Evolutionary conservation across 2,329 filamentous ascomycete genomes (phyloP).

Genomic region (Botrytis fragariae): DNA sequence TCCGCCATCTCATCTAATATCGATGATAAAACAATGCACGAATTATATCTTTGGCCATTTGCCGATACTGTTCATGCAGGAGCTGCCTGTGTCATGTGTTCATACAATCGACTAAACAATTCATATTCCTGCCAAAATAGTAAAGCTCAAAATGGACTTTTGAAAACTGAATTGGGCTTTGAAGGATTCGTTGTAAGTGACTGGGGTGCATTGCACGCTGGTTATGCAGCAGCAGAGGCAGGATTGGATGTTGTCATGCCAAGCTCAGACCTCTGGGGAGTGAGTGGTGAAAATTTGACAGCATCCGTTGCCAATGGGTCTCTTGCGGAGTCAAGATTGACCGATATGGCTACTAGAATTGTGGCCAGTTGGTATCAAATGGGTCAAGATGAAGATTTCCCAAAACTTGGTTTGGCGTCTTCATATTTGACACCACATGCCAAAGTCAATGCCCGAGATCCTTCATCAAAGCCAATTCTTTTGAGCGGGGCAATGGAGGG

Average conservation of each 20-base stretch:
- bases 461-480: conserved; percentile 31
- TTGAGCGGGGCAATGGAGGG: conserved; percentile 54
- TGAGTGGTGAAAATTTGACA: conserved; percentile 40
- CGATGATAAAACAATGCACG: conserved; percentile 70
- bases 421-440: conserved; percentile 50
- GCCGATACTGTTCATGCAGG: conserved; percentile 74
- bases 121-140: conserved; percentile 67
- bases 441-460: conserved; percentile 55
- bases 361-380: conserved; percentile 58
- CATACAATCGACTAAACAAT: conserved; percentile 63
- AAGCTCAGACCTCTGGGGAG: conserved; percentile 25
- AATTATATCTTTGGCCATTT: conserved; percentile 84
- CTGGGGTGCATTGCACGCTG: conserved; percentile 80
- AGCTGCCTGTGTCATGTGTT: conserved; percentile 77
- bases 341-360: conserved; percentile 63
- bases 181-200: conserved; percentile 79
- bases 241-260: conserved; percentile 66
- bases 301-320: conserved; percentile 60
- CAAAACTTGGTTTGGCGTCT: conserved; percentile 49
- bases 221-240: conserved; percentile 72
- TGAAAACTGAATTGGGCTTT: conserved; percentile 84
- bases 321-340: conserved; percentile 41
- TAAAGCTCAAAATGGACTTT: conserved; percentile 73
- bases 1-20: conserved; percentile 62
- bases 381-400: conserved; percentile 50